phyloP scores from a whole-genome alignment of 768 basidiomycete genomes.

The Daedaleopsis nitida region DNA sequence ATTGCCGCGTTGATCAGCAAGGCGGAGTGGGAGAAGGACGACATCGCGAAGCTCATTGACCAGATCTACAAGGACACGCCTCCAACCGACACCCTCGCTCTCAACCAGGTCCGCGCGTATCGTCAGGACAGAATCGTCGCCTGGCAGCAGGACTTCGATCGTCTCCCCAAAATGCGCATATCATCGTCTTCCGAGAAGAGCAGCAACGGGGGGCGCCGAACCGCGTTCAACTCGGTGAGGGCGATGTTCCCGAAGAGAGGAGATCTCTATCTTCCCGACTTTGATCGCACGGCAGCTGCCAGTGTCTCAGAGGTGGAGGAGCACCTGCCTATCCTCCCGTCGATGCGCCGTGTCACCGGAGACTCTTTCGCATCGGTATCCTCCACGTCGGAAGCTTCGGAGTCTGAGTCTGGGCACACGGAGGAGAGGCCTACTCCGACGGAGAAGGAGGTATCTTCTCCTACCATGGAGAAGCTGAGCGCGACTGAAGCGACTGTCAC shows the following conservation, averaged over 20 bases:
- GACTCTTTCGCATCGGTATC: constrained; percentile 57
- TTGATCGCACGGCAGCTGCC: constrained; percentile 58
- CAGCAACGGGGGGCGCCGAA: constrained; percentile 36
- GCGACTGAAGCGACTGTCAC: constrained; percentile 17
- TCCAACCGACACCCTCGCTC: constrained; percentile 82
- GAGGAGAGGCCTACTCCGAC: too few relatives aligned
- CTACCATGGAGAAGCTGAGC: constrained; percentile 9
- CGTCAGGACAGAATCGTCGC: constrained; percentile 93
- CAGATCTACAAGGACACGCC: constrained; percentile 77
- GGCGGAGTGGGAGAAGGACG: constrained; percentile 74
- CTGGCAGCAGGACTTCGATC: constrained; percentile 95
- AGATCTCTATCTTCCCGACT: constrained; percentile 56
- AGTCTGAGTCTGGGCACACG: constrained; percentile 46
- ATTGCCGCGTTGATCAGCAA: constrained; percentile 68
- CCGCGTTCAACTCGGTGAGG: constrained; percentile 70
- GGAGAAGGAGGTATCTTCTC: background rate
- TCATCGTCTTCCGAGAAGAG: constrained; percentile 48
- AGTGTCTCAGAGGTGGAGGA: constrained; percentile 79
- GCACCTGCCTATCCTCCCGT: constrained; percentile 35
- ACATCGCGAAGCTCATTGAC: constrained; percentile 74
- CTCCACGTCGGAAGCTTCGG: constrained; percentile 74
- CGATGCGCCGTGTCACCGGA: constrained; percentile 49
- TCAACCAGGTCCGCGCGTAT: constrained; percentile 83
- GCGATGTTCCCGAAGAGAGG: constrained; percentile 71
- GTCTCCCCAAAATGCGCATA: constrained; percentile 72